Evolutionary conservation across 192 early-diverging fungal species (phyloP), one percentile per base, ranked within the genome.

Genomic region (Coemansia sp.): DNA sequence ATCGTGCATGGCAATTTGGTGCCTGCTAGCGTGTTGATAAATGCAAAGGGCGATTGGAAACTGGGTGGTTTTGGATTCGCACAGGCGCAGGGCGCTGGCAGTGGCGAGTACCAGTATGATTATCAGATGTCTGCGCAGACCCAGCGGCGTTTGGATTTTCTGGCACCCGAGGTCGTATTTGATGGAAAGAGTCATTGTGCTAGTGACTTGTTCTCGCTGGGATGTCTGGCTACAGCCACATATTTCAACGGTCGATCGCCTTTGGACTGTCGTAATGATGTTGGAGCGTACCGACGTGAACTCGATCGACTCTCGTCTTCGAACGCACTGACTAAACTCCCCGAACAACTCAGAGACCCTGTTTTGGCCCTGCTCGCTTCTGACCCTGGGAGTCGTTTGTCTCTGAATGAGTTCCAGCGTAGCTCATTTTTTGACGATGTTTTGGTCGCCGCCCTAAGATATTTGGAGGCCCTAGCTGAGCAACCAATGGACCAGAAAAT

Each of bases 11-110:
- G 88, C 7, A 91, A 91, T 66, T 63, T 96, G 24, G 87, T 83
- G 29, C 93, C 94, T 1, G 86, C 88, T 18, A 86, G 91, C 42
- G 85, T 96, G 12, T 90, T 91, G 85, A 85, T 96, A 54, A 91
- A 92, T 67, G 80, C 86, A n/a, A 90, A 89, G 70, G 90, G 92
- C 36, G 92, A 93, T 69, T 93, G 92, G 92, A 93, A 92, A 72
- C 84, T 93, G 71, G 90, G 88, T 72, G 92, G 92, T 67, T 79
- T 93, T 42, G 90, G 89, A 46, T 92, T 92, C 65, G 84, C 89
- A 9, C 47, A 61, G 13, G 5, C 63, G 0, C 66, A 65, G 27
- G 40, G 73, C 20, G 20, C 72, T 36, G 68, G 72, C 3, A 68
- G 77, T 33, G 79, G 78, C 44, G 24, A 52, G 41, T 86, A 82